A percentile compares a stretch with the other conserved stretches of the same genome.
Conservation (phyloP, 441 rosid species). For the Brassica hybrid region DNA sequence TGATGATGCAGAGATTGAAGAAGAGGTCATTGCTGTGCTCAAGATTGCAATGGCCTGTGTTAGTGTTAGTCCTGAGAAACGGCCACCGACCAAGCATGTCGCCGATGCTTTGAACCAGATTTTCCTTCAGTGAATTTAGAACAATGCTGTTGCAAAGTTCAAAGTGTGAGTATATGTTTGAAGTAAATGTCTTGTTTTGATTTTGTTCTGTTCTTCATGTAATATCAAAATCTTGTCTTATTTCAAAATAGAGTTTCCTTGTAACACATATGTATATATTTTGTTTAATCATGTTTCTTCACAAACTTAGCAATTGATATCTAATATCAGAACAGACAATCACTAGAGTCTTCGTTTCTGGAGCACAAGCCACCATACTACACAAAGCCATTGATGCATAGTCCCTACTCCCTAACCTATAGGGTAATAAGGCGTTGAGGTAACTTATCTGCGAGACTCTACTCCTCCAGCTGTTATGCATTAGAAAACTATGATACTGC, state of each 20-base stretch:
- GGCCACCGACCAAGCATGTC: constrained; percentile 82
- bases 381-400: background rate
- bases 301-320: background rate
- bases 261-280: constrained; percentile 12
- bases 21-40: constrained; percentile 77
- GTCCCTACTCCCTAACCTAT: background rate
- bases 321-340: no score
- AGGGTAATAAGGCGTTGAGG: background rate
- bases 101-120: constrained; percentile 53
- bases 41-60: constrained; percentile 87
- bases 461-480: background rate
- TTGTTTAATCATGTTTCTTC: constrained; percentile 4
- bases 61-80: constrained; percentile 67
- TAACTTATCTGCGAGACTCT: background rate
- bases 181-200: background rate
- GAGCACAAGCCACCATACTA: no score
- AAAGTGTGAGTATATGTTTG: constrained; percentile 23
- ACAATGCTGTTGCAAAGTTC: constrained; percentile 3
- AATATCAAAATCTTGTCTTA: background rate
- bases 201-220: constrained; percentile 6
- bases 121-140: constrained; percentile 24
- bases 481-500: background rate
- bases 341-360: no score
- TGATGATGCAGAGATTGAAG: constrained; percentile 74
- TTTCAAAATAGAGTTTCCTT: constrained; percentile 1